phyloP scores from a whole-genome alignment of 306 rosid genomes.

The Sicyos edulis region DNA sequence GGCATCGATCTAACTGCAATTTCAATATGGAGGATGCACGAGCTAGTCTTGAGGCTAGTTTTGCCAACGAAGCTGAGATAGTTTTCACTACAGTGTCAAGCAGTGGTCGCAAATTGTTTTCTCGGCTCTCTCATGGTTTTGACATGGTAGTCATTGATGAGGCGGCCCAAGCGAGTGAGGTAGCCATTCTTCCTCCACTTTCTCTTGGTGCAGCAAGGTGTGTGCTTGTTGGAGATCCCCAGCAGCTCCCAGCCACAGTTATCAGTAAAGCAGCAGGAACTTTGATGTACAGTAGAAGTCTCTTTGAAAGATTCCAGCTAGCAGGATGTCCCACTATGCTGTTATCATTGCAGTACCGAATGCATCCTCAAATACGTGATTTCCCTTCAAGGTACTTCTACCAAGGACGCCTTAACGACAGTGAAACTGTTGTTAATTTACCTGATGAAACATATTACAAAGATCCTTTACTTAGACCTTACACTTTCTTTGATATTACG shows the following conservation, averaged over 20 bases:
- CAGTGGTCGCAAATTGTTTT: slow-evolving; percentile 94
- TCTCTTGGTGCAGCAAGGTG: slow-evolving; percentile 97
- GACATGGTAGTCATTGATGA: slow-evolving; percentile 99
- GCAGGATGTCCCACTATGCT: slow-evolving; percentile 95
- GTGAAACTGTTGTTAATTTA: slow-evolving; percentile 71
- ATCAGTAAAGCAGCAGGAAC: slow-evolving; percentile 99
- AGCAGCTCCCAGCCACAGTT: slow-evolving; percentile 98
- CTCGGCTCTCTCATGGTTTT: slow-evolving; percentile 96
- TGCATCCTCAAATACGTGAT: slow-evolving; percentile 96
- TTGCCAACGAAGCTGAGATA: slow-evolving; percentile 95
- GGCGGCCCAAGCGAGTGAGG: slow-evolving; percentile 99
- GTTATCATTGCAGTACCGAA: slow-evolving; percentile 90
- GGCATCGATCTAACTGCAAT: slow-evolving; percentile 71
- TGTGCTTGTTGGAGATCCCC: slow-evolving; percentile 99
- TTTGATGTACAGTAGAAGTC: slow-evolving; percentile 89
- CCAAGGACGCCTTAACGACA: slow-evolving; percentile 90
- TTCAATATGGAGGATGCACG: slow-evolving; percentile 95
- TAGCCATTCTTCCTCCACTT: slow-evolving; percentile 90
- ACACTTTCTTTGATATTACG: slow-evolving; percentile 76
- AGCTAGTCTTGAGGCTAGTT: slow-evolving; percentile 95
- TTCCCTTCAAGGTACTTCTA: slow-evolving; percentile 94
- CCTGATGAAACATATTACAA: slow-evolving; percentile 78
- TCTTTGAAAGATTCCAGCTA: slow-evolving; percentile 92
- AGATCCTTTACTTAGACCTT: slow-evolving; percentile 83
- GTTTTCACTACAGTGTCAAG: slow-evolving; percentile 98